Conservation (phyloP, 108 stramenopile species). For the Phaeodactylum tricornutum region DNA sequence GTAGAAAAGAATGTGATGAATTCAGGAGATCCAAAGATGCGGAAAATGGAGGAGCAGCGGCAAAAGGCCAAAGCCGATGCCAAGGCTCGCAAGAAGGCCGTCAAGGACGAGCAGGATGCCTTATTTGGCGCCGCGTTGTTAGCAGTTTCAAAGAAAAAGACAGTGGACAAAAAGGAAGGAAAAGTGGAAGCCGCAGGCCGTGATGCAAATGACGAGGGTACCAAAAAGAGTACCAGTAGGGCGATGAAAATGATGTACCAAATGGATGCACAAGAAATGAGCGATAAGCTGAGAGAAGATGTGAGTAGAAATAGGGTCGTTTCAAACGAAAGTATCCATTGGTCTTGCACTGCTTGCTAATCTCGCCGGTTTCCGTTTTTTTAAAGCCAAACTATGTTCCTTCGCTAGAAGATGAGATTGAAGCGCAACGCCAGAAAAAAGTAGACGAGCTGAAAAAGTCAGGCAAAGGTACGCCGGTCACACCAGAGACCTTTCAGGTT, state of each 20-base stretch:
- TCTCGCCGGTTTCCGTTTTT: no score
- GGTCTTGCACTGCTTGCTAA: no score
- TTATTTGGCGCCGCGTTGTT: constrained; percentile 74
- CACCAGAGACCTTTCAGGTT: constrained; percentile 64
- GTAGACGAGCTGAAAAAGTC: constrained; percentile 64
- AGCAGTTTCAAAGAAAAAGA: constrained; percentile 62
- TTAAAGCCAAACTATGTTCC: constrained; percentile 80
- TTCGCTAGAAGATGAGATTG: constrained; percentile 82
- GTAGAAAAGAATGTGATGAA: constrained; percentile 53
- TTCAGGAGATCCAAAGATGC: constrained; percentile 47
- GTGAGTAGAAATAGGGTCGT: no score
- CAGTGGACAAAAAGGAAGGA: constrained; percentile 41
- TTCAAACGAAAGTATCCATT: no score
- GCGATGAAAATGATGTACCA: constrained; percentile 88
- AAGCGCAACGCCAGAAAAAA: constrained; percentile 77
- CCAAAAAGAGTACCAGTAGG: constrained; percentile 49
- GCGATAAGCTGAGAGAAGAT: constrained; percentile 70
- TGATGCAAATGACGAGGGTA: constrained; percentile 52
- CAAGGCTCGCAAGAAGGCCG: constrained; percentile 66
- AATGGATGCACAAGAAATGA: constrained; percentile 84
- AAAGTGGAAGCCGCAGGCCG: constrained; percentile 69
- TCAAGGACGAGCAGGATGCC: constrained; percentile 76
- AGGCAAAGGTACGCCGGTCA: constrained; percentile 74
- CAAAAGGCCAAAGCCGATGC: constrained; percentile 45
- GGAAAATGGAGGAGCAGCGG: constrained; percentile 48